These are phyloP conservation scores for Halophytophthora batemanensis DNA, from an alignment of 352 stramenopile genomes.

Conservation along the genomic window DNA sequence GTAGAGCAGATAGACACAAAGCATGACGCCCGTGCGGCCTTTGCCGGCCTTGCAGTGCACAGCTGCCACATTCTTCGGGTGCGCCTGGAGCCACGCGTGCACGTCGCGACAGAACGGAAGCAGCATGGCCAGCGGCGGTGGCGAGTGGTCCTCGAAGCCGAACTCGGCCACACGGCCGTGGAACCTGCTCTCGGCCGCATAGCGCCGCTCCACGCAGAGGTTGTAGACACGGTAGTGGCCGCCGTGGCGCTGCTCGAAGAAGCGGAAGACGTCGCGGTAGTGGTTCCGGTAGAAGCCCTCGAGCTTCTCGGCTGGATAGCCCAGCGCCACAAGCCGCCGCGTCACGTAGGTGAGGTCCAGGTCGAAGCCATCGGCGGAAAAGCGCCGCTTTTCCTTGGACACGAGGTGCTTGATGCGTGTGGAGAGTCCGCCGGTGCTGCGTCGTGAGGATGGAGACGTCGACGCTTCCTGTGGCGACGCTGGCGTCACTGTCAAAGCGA, in stretches of 20 bases:
- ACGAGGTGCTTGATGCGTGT: slow-evolving; percentile 82
- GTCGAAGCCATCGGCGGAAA: slow-evolving; percentile 87
- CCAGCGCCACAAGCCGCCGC: slow-evolving; percentile 81
- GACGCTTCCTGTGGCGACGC: slow-evolving; percentile 18
- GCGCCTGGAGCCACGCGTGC: slow-evolving; percentile 41
- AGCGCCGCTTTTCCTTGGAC: slow-evolving; percentile 89
- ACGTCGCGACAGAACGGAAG: slow-evolving; percentile 68
- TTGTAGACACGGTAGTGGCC: slow-evolving; percentile 90
- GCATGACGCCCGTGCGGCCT: slow-evolving; percentile 89
- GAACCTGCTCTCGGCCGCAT: slow-evolving; percentile 72
- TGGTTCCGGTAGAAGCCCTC: slow-evolving; percentile 90
- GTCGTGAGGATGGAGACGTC: neutral
- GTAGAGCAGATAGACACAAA: slow-evolving; percentile 78
- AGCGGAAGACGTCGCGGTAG: slow-evolving; percentile 87
- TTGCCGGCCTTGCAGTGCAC: slow-evolving; percentile 92
- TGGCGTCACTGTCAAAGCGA: slow-evolving; percentile 1
- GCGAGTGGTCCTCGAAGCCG: slow-evolving; percentile 88
- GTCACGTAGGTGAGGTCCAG: slow-evolving; percentile 92
- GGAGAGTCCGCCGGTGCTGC: slow-evolving; percentile 25
- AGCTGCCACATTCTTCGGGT: slow-evolving; percentile 77
- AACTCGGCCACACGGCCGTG: slow-evolving; percentile 70
- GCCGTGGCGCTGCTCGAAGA: slow-evolving; percentile 84
- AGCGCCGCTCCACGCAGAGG: slow-evolving; percentile 84
- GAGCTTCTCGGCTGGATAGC: slow-evolving; percentile 86
- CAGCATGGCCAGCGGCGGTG: slow-evolving; percentile 71